Evolutionary conservation across 1,284 basidiomycete species (phyloP), one percentile per base, ranked within the genome.

Genomic region (Agaricales sp.): DNA sequence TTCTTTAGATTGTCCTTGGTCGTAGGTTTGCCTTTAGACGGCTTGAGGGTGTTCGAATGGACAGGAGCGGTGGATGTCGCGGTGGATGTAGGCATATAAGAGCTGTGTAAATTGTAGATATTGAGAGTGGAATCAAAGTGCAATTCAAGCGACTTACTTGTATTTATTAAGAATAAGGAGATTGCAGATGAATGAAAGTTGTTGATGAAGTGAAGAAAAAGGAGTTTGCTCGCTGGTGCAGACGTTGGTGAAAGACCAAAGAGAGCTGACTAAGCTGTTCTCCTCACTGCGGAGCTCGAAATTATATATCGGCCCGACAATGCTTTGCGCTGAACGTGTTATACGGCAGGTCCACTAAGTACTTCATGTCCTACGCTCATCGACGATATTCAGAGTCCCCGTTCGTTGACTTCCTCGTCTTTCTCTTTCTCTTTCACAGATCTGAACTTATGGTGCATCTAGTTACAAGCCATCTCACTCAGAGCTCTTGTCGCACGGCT

Each of bases 1-100:
- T 70, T 71, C 88, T 87, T 67, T 78, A 48, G 46, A 24, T 53
- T 58, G 30, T 63, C 54, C 13, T 50, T 43, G 54, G 59, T 55
- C 54, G 52, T 52, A n/a, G 57, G 51, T 43, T 61, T 50, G 20
- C 52, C 38, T 23, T 49, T 53, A 3, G 23, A 47, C 43, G 25
- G 46, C 8, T 49, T 51, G 54, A 11, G 30, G 11, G 30, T 11
- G 30, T 47, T 12, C 19, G 52, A 48, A 21, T 43, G 2, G 48
- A 38, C 66, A 50, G 66, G 52, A 51, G 63, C 52, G 41, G 65
- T 53, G 47, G 62, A 59, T 57, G 66, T 63, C 49, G 64, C 57
- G 48, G 68, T 56, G 43, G 61, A 52, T 52, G 73, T 59, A 59
- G 73, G 65, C 76, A 78, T 78, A 58, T 44, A 47, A 22, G 43